These are phyloP conservation scores for Alternaria burnsii DNA, from an alignment of 2,329 filamentous ascomycete species.

Conservation along the genomic window DNA sequence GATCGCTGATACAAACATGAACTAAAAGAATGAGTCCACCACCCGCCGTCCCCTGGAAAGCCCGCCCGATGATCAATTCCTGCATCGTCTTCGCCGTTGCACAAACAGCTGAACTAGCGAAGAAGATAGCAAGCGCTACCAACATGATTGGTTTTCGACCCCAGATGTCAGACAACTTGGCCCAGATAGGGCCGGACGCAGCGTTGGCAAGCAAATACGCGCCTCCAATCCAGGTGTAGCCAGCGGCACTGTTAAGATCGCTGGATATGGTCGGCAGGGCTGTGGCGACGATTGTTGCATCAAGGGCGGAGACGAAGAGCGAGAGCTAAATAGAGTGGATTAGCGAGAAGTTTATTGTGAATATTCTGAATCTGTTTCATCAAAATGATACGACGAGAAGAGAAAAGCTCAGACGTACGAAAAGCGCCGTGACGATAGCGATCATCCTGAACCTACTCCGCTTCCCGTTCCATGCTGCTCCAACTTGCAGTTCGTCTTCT, in stretches of 20 bases:
- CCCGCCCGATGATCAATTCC: conserved; percentile 68
- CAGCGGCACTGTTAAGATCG: conserved; percentile 70
- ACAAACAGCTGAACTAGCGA: conserved; percentile 68
- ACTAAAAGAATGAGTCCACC: conserved; percentile 69
- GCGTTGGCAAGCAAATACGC: conserved; percentile 76
- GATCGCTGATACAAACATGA: conserved; percentile 69
- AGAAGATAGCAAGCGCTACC: conserved; percentile 63
- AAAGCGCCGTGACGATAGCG: conserved; percentile 44
- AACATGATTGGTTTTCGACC: conserved; percentile 65
- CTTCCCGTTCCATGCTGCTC: conserved; percentile 14
- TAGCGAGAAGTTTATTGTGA: not conserved
- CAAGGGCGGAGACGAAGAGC: conserved; percentile 54
- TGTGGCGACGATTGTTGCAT: conserved; percentile 69
- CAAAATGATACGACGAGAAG: not conserved
- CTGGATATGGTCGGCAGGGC: conserved; percentile 71
- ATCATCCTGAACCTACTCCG: conserved; percentile 38
- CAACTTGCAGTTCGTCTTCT: conserved; percentile 6
- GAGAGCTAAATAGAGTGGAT: conserved; percentile 37
- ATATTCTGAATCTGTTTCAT: not conserved
- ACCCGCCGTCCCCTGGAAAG: conserved; percentile 69
- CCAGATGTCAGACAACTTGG: conserved; percentile 67
- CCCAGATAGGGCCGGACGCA: conserved; percentile 75
- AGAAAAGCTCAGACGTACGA: conserved; percentile 32
- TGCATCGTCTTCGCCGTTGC: conserved; percentile 65
- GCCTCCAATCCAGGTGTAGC: conserved; percentile 81